Evolutionary conservation across 257 asterid species (phyloP).

Genomic region (Solanum habrochaites): DNA sequence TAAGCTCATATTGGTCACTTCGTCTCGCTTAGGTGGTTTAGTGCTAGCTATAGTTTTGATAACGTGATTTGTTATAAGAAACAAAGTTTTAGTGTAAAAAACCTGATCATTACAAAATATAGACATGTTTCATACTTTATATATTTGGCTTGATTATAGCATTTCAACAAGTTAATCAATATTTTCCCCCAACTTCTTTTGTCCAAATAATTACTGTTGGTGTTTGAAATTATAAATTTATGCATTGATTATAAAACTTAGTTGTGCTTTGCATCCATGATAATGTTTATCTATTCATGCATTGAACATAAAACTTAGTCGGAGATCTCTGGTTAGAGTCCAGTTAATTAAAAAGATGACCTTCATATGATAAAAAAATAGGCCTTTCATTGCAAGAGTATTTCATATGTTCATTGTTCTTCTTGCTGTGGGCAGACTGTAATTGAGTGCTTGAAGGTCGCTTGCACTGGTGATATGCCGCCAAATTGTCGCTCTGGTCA

Average conservation of each 20-base stretch:
- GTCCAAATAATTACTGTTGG: not conserved
- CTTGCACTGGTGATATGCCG: conserved; percentile 94
- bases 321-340: not conserved
- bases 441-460: conserved; percentile 95
- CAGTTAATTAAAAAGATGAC: not conserved
- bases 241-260: not conserved
- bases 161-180: not conserved
- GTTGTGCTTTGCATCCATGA: not conserved
- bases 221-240: not conserved
- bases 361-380: not conserved
- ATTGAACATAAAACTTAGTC: not conserved
- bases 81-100: too few species aligned
- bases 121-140: not conserved
- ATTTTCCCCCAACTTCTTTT: not conserved
- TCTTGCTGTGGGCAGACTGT: conserved; percentile 47
- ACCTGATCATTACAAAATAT: not conserved
- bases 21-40: not conserved
- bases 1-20: not conserved
- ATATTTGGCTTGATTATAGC: not conserved
- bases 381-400: not conserved
- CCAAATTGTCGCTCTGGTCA: conserved; percentile 98
- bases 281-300: not conserved
- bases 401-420: not conserved
- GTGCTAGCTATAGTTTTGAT: not conserved
- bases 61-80: not conserved